Percentiles rank a stretch among this genome's conserved stretches.
These are phyloP conservation scores for Mycena venus DNA, from an alignment of 768 basidiomycete genomes.

Conservation along the genomic window DNA sequence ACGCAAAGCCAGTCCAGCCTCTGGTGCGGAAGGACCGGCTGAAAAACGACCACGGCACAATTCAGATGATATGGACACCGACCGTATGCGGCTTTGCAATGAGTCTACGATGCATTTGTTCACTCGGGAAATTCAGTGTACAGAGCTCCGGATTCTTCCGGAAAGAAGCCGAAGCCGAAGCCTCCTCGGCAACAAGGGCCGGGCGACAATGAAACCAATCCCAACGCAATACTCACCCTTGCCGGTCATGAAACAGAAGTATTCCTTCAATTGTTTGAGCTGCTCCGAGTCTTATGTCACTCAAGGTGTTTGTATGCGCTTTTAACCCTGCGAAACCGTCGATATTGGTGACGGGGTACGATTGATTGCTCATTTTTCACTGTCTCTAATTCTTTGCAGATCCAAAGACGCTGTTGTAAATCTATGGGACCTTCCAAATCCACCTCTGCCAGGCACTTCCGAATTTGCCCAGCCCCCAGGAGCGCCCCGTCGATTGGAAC, in stretches of 20 bases:
- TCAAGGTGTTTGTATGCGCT: constrained; percentile 83
- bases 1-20: constrained; percentile 62
- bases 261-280: constrained; percentile 9
- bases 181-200: constrained; percentile 53
- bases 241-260: constrained; percentile 76
- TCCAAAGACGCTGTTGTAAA: constrained; percentile 84
- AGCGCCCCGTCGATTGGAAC: constrained; percentile 61
- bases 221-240: constrained; percentile 60
- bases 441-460: constrained; percentile 43
- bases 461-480: constrained; percentile 48
- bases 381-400: constrained; percentile 49
- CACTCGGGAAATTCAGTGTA: constrained; percentile 22
- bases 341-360: constrained; percentile 82
- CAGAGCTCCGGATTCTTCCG: constrained; percentile 23
- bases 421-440: constrained; percentile 75
- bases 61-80: constrained; percentile 62
- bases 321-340: constrained; percentile 78
- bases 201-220: constrained; percentile 57
- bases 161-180: constrained; percentile 50
- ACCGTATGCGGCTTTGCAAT: constrained; percentile 49
- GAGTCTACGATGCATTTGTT: constrained; percentile 36
- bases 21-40: constrained; percentile 57
- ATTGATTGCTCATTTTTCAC: constrained; percentile 8
- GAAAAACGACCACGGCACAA: constrained; percentile 77
- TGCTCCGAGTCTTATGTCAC: constrained; percentile 2